Evolutionary conservation across 208 protist species (phyloP).

Genomic region (Leishmania martiniquensis): DNA sequence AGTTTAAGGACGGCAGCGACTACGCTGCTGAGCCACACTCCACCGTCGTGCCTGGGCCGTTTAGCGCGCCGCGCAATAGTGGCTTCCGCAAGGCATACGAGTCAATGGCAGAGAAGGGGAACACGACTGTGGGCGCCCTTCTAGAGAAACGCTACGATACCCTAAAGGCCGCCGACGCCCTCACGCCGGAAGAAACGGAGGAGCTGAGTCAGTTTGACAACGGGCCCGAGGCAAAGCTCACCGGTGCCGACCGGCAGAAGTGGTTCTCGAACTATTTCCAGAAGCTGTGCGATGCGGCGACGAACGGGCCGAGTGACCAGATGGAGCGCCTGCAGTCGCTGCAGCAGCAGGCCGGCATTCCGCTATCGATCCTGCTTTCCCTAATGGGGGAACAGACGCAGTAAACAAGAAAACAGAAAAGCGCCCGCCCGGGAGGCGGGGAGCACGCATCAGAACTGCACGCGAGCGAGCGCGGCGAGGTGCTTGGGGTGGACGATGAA

Average conservation of each 20-base stretch:
- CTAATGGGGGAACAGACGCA: slow-evolving; percentile 68
- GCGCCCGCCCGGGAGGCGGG: background rate
- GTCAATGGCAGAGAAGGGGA: slow-evolving; percentile 80
- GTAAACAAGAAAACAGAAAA: slow-evolving; percentile 1
- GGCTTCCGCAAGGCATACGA: slow-evolving; percentile 87
- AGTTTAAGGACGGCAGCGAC: slow-evolving; percentile 83
- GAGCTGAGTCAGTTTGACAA: slow-evolving; percentile 63
- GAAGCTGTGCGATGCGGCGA: slow-evolving; percentile 41
- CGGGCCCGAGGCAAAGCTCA: slow-evolving; percentile 45
- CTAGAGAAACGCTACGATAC: slow-evolving; percentile 87
- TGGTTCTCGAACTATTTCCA: slow-evolving; percentile 75
- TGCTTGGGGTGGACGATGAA: background rate
- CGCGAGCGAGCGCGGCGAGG: background rate
- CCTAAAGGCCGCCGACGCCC: slow-evolving; percentile 44
- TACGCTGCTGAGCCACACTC: slow-evolving; percentile 72
- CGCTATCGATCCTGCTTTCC: slow-evolving; percentile 79
- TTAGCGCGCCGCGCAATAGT: slow-evolving; percentile 68
- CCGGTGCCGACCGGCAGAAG: slow-evolving; percentile 62
- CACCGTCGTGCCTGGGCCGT: slow-evolving; percentile 79
- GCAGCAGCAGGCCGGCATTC: slow-evolving; percentile 86
- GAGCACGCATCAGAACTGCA: background rate
- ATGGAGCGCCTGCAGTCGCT: slow-evolving; percentile 86
- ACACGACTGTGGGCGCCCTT: slow-evolving; percentile 63
- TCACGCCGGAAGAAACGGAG: slow-evolving; percentile 51
- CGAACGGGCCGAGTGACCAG: slow-evolving; percentile 49